A percentile compares a stretch with the other conserved stretches of the same genome.
These are phyloP conservation scores for Ottelia alismoides DNA, from an alignment of 106 monocot genomes.

Conservation along the genomic window DNA sequence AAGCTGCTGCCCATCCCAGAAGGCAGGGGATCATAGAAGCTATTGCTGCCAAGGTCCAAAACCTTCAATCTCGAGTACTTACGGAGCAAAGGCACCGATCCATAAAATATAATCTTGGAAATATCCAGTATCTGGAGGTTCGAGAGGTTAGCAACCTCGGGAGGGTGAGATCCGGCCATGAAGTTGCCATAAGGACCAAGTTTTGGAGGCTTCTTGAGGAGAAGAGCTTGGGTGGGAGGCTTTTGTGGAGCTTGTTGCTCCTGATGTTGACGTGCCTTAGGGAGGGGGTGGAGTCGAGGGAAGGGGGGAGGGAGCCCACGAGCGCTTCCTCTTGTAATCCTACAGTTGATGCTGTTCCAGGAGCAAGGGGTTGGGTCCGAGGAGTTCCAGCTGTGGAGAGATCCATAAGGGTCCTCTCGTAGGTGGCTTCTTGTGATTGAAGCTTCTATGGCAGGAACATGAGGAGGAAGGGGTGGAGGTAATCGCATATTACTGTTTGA, in stretches of 20 bases:
- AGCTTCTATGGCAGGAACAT: slow-evolving; percentile 32
- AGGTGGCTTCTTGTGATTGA: no score
- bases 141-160: slow-evolving; percentile 28
- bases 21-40: slow-evolving; percentile 38
- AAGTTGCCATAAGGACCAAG: slow-evolving; percentile 37
- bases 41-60: slow-evolving; percentile 36
- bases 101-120: slow-evolving; percentile 34
- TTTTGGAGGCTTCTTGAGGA: slow-evolving; percentile 25
- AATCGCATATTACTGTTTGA: no score
- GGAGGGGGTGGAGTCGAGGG: slow-evolving; percentile 22
- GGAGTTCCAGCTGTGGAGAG: slow-evolving; percentile 58
- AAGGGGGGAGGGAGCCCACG: slow-evolving; percentile 22
- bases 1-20: slow-evolving; percentile 31
- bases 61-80: slow-evolving; percentile 26
- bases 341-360: slow-evolving; percentile 64
- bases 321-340: slow-evolving; percentile 34
- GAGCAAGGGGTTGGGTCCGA: slow-evolving; percentile 47
- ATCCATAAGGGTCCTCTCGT: slow-evolving; percentile 26
- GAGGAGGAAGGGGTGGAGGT: no score
- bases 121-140: slow-evolving; percentile 42
- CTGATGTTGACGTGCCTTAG: slow-evolving; percentile 64
- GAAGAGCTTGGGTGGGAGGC: slow-evolving; percentile 23
- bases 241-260: slow-evolving; percentile 36
- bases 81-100: slow-evolving; percentile 28
- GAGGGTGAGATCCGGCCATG: slow-evolving; percentile 32